Evolutionary conservation across 1,284 basidiomycete species (phyloP).

Genomic region (Veloboletus limbatus): DNA sequence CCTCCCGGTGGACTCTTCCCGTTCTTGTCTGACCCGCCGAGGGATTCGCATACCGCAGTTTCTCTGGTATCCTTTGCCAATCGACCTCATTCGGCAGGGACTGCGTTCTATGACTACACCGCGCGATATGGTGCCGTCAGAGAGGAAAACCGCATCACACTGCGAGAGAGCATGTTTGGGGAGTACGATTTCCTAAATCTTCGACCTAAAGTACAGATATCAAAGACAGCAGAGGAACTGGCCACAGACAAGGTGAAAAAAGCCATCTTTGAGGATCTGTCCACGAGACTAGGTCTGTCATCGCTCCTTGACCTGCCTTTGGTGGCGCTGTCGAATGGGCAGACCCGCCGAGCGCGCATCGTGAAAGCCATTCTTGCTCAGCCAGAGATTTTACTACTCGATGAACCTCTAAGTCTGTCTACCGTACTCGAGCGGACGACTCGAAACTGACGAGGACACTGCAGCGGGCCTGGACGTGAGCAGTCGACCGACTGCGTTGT

Average conservation of each 20-base stretch:
- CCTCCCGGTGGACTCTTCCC: slow-evolving; percentile 72
- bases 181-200: slow-evolving; percentile 40
- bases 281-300: slow-evolving; percentile 52
- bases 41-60: slow-evolving; percentile 51
- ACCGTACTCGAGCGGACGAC: slow-evolving; percentile 1
- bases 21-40: slow-evolving; percentile 44
- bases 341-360: slow-evolving; percentile 86
- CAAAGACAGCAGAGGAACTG: slow-evolving; percentile 21
- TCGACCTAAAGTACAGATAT: slow-evolving; percentile 21
- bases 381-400: slow-evolving; percentile 75
- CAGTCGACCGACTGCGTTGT: slow-evolving; percentile 55
- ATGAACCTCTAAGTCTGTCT: slow-evolving; percentile 76
- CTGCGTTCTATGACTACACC: slow-evolving; percentile 89
- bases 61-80: slow-evolving; percentile 75
- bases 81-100: slow-evolving; percentile 50
- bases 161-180: slow-evolving; percentile 67
- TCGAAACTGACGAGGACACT: slow-evolving; percentile 4
- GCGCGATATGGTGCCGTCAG: slow-evolving; percentile 85
- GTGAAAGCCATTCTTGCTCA: slow-evolving; percentile 70
- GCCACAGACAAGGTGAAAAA: slow-evolving; percentile 22
- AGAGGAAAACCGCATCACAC: slow-evolving; percentile 76
- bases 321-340: slow-evolving; percentile 87
- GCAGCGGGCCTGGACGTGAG: slow-evolving; percentile 72
- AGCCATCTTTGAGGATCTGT: slow-evolving; percentile 48
- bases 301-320: slow-evolving; percentile 76